Evolutionary conservation across 2,329 filamentous ascomycete genomes (phyloP), one percentile per base, ranked within the genome.

Genomic region (Pestalotiopsis fici): DNA sequence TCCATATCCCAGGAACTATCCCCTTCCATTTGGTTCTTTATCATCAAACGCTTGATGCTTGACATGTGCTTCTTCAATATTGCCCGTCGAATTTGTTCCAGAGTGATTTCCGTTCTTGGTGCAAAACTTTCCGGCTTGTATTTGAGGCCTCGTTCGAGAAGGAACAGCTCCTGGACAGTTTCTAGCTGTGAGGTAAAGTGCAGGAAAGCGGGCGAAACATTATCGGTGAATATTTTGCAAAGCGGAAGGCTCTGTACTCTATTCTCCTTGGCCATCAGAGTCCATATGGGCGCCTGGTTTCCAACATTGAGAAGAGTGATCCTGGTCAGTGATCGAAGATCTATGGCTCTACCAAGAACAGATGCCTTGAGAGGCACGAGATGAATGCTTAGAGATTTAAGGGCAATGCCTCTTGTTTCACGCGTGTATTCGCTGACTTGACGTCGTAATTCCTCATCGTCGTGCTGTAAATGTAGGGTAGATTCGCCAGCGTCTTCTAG

Each of bases 301-400:
- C 90, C 90, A 21, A 91, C 88, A 69, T 89, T 90, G 59, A 92
- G 83, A 27, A 92, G 79, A 1, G 88, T 89, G 21, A 92, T 79
- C 59, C 82, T 83, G 70, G 79, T 84, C n/a, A 92, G 79, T 3
- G 80, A 80, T n/a, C 79, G 80, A 3, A 91, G 72, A 71, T 91
- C 87, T 43, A 91, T 78, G 0, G 87, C 86, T 31, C 83, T 81
- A 21, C 81, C 84, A 9, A 92, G 73, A 0, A 90, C 83, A 0
- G 85, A 86, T 2, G 88, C 82, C 74, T 87, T 89, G 71, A 89
- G 81, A 0, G 89, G 89, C 39, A 92, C 83, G 37, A 89, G 81
- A 71, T 89, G 82, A 28, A 91, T 81, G 65, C 82, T 82, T 21
- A 92, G 79, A 1, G 81, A 82, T 63, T 86, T 78, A 1, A 92